Conservation (phyloP, 2,329 filamentous ascomycete genomes). For the Coniella vitis region DNA sequence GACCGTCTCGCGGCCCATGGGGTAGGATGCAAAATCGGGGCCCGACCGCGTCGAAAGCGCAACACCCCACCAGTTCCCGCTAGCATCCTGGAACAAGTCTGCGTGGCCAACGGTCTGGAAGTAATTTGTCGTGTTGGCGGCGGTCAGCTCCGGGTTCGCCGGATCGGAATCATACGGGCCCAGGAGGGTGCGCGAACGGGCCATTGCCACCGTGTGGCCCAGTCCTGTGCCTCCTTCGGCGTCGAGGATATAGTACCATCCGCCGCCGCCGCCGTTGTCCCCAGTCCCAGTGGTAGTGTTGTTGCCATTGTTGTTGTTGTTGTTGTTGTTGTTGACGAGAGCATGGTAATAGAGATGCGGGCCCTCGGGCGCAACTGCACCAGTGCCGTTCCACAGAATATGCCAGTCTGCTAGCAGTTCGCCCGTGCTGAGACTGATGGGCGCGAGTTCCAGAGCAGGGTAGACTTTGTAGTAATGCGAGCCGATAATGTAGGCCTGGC, state of each 20-base stretch:
- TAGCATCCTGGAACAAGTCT: slow-evolving; percentile 46
- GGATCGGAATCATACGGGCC: slow-evolving; percentile 39
- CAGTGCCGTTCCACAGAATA: slow-evolving; percentile 42
- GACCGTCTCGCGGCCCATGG: slow-evolving; percentile 38
- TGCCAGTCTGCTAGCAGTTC: slow-evolving; percentile 28
- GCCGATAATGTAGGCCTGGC: slow-evolving; percentile 42
- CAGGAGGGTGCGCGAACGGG: slow-evolving; percentile 32
- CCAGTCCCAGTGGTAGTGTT: too few species aligned
- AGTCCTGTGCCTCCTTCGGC: slow-evolving; percentile 46
- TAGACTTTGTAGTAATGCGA: slow-evolving; percentile 32
- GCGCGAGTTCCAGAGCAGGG: slow-evolving; percentile 33
- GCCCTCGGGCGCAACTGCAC: slow-evolving; percentile 40
- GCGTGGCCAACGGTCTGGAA: slow-evolving; percentile 51
- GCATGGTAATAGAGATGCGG: slow-evolving; percentile 44
- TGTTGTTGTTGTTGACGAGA: too few species aligned
- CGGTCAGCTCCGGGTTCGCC: slow-evolving; percentile 39
- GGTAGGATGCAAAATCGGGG: slow-evolving; percentile 30
- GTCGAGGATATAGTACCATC: slow-evolving; percentile 46
- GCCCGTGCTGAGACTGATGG: slow-evolving; percentile 34
- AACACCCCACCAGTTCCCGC: slow-evolving; percentile 34
- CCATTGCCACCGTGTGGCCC: slow-evolving; percentile 42
- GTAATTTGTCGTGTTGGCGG: slow-evolving; percentile 35
- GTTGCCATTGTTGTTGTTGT: too few species aligned
- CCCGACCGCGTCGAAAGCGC: slow-evolving; percentile 35
- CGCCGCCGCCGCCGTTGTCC: slow-evolving; percentile 24